Conservation (phyloP, 257 asterid genomes). For the Rhazya stricta region DNA sequence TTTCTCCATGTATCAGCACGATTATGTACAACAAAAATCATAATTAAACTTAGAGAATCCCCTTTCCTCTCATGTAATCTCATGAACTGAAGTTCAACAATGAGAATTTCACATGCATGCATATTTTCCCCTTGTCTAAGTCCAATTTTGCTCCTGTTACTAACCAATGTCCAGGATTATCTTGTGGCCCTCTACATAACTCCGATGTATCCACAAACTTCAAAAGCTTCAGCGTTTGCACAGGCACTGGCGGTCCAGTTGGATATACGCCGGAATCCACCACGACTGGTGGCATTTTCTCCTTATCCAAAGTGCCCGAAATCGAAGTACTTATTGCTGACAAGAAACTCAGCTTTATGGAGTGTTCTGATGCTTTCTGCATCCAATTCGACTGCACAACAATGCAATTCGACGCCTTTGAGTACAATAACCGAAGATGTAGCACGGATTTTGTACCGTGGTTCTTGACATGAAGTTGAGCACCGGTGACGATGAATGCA, state of each 20-base stretch:
- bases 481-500: constrained; percentile 78
- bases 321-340: constrained; percentile 55
- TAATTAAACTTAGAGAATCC: background rate
- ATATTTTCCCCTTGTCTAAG: constrained; percentile 68
- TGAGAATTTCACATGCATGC: constrained; percentile 71
- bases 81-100: constrained; percentile 41
- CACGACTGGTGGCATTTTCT: constrained; percentile 35
- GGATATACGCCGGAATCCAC: constrained; percentile 79
- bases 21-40: background rate
- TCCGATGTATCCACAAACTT: constrained; percentile 68
- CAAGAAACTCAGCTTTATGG: constrained; percentile 47
- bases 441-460: constrained; percentile 38
- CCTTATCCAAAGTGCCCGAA: constrained; percentile 35
- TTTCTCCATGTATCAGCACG: background rate
- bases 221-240: constrained; percentile 45
- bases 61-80: background rate
- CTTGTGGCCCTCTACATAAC: constrained; percentile 68
- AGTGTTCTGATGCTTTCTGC: constrained; percentile 40
- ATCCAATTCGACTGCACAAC: constrained; percentile 66
- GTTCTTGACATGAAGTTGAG: constrained; percentile 56
- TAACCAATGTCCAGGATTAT: constrained; percentile 91
- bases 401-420: constrained; percentile 37
- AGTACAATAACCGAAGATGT: constrained; percentile 56
- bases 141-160: constrained; percentile 81
- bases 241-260: constrained; percentile 60